Base-by-base conservation (phyloP, 2,329 filamentous ascomycete species). In the Akanthomyces muscarius region DNA sequence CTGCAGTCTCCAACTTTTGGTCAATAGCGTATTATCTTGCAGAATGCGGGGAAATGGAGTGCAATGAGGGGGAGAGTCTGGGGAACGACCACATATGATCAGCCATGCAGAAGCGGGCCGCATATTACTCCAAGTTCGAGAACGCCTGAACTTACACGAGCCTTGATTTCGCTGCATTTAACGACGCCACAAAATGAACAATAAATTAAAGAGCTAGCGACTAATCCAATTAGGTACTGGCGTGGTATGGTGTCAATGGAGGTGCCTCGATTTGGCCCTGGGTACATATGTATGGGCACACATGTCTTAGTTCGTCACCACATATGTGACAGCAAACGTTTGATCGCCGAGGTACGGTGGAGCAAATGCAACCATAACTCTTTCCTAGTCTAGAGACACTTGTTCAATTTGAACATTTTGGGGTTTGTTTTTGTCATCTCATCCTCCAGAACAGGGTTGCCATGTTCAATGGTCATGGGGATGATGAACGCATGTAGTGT, bases 271-370 rank as follows among this genome's bases (percentile, higher is more conserved):
- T 55, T 55, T 25, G 53, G 21, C 11, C 21, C 14, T 18, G 11
- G 11, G 57, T 61, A 61, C 57, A 61, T 61, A 52, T 61, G 57
- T 52, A 42, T 45, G 53, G n/a, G 36, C 57, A 61, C 36, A 52
- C 38, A 42, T 60, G 47, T 21, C 45, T 25, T 52, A 10, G 16
- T 36, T 11, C 5, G n/a, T 52, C 16, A 11, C 28, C 57, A 52
- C 57, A 61, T 61, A 61, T 61, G 57, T 52, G 41, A 18, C 36
- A 25, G n/a, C 8, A 13, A 52, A 23, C 18, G 23, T 61, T 16
- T 25, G 36, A 52, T 61, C 23, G 47, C 57, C 57, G 57, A 61
- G 57, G 57, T 7, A 30, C 5, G 1, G 11, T 52, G 14, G 18
- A 13, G 25, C 25, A 16, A 33, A 45, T 45, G 41, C 25, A 45